A percentile compares a stretch with the other conserved stretches of the same genome.
Evolutionary conservation across 192 early-diverging fungal genomes (phyloP).

Genomic region (Backusella mclennaniae): DNA sequence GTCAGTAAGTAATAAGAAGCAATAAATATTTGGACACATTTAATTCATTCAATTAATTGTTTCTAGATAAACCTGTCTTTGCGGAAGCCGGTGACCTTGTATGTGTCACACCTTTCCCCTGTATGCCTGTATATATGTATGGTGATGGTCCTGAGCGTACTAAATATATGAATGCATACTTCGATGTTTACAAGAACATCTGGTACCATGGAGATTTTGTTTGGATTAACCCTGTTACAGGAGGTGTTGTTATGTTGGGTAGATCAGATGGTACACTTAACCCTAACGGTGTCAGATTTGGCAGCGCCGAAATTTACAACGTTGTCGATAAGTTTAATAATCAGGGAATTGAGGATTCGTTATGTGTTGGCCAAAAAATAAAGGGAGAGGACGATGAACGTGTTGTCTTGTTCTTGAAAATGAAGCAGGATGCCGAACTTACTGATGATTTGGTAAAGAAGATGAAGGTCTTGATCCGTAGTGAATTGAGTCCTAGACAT

Average conservation of each 20-base stretch:
- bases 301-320: conserved; percentile 93
- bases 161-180: conserved; percentile 89
- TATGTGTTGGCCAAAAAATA: conserved; percentile 89
- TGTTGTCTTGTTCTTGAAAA: conserved; percentile 88
- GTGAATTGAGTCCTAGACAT: conserved; percentile 86
- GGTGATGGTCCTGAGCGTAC: conserved; percentile 63
- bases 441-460: conserved; percentile 59
- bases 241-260: conserved; percentile 94
- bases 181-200: conserved; percentile 75
- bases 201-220: conserved; percentile 99
- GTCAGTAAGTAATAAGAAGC: conserved; percentile 36
- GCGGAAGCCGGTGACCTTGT: conserved; percentile 87
- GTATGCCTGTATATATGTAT: conserved; percentile 97
- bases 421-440: conserved; percentile 59
- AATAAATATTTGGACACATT: conserved; percentile 10
- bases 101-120: conserved; percentile 92
- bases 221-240: conserved; percentile 76
- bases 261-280: conserved; percentile 92
- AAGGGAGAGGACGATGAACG: conserved; percentile 79
- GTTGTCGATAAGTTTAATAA: conserved; percentile 72
- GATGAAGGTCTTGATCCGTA: conserved; percentile 78
- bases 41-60: background rate
- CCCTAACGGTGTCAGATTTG: conserved; percentile 90
- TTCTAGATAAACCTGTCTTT: conserved; percentile 53
- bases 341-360: conserved; percentile 73